These are phyloP conservation scores for Azolla pinnata DNA, from an alignment of 75 land plant genomes.

Conservation along the genomic window DNA sequence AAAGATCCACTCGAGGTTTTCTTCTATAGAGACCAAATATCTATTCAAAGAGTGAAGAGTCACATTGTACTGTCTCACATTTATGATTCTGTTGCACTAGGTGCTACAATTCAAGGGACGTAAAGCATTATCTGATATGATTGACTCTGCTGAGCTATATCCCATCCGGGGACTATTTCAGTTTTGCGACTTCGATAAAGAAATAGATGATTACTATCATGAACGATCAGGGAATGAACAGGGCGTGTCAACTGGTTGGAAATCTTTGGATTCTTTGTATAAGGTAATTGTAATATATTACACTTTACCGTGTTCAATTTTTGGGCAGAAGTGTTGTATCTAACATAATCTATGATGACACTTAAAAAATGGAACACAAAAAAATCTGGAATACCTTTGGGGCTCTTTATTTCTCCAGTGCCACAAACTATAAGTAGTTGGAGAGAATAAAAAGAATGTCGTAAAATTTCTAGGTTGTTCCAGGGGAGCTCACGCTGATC, in stretches of 20 bases:
- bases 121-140: constrained; percentile 21
- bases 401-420: too few species aligned
- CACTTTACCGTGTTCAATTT: too few species aligned
- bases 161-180: constrained; percentile 40
- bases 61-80: too few species aligned
- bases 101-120: constrained; percentile 17
- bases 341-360: too few species aligned
- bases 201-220: constrained; percentile 38
- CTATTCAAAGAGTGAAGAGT: too few species aligned
- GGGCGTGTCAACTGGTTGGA: constrained; percentile 46
- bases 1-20: constrained; percentile 32
- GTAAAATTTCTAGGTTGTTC: constrained; percentile 50
- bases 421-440: too few species aligned
- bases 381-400: too few species aligned
- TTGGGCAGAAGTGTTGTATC: too few species aligned
- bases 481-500: constrained; percentile 86
- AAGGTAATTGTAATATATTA: constrained; percentile 19
- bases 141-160: constrained; percentile 29
- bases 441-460: not conserved
- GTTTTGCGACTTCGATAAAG: constrained; percentile 30
- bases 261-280: constrained; percentile 26
- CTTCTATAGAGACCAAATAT: too few species aligned
- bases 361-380: too few species aligned
- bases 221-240: constrained; percentile 26
- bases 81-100: constrained; percentile 5